Conservation (phyloP, 352 stramenopile genomes). For the Pilasporangium apinafurcum region DNA sequence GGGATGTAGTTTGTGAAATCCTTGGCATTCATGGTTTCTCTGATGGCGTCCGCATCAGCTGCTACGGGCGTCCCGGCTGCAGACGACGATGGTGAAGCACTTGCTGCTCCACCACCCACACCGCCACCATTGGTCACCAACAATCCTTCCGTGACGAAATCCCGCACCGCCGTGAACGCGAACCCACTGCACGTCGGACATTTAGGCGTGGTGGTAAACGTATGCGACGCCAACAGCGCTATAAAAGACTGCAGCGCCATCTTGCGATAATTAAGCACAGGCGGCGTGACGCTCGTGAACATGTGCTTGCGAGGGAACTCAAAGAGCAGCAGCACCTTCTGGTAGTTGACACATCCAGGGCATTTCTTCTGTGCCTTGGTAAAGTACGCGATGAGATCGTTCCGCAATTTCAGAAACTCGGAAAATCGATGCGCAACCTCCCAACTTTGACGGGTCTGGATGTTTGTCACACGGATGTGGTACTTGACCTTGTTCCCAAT, state of each 20-base stretch:
- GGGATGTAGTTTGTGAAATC: slow-evolving; percentile 64
- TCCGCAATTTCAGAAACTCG: slow-evolving; percentile 71
- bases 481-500: slow-evolving; percentile 54
- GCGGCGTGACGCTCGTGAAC: slow-evolving; percentile 67
- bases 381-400: slow-evolving; percentile 64
- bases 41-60: slow-evolving; percentile 43
- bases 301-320: slow-evolving; percentile 83
- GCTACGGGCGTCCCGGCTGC: too few species aligned
- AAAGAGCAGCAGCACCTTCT: slow-evolving; percentile 74
- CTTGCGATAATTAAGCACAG: slow-evolving; percentile 81
- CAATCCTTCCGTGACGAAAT: slow-evolving; percentile 60
- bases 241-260: slow-evolving; percentile 68
- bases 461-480: slow-evolving; percentile 61
- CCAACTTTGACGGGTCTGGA: slow-evolving; percentile 64
- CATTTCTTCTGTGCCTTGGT: slow-evolving; percentile 57
- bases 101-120: slow-evolving; percentile 1
- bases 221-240: slow-evolving; percentile 69
- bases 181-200: slow-evolving; percentile 74
- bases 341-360: slow-evolving; percentile 76
- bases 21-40: slow-evolving; percentile 72
- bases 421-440: slow-evolving; percentile 72
- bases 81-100: slow-evolving; percentile 6
- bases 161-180: slow-evolving; percentile 67
- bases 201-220: slow-evolving; percentile 72
- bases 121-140: slow-evolving; percentile 1